Evolutionary conservation across 106 monocot genomes (phyloP).

Genomic region (Dendrobium nobile): DNA sequence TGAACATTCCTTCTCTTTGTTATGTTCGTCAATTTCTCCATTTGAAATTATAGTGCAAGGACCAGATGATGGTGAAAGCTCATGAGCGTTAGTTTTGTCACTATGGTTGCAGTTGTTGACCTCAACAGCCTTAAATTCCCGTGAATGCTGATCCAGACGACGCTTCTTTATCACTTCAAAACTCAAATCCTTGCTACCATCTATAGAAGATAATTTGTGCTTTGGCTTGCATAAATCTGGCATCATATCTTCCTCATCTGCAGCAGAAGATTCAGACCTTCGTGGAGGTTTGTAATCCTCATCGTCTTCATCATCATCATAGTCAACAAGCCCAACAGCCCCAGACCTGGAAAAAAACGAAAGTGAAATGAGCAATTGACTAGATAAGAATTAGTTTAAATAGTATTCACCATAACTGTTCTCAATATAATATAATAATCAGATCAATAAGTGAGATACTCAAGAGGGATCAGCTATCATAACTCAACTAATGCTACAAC

Average conservation of each 20-base stretch:
- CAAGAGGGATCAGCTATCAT: no score
- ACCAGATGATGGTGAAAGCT: background rate
- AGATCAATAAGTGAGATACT: no score
- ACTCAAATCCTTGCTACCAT: slow-evolving; percentile 8
- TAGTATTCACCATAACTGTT: background rate
- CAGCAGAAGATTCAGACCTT: slow-evolving; percentile 20
- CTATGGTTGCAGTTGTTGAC: background rate
- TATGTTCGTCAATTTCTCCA: background rate
- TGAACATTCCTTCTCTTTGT: slow-evolving; percentile 12
- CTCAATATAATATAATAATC: no score
- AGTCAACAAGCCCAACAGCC: slow-evolving; percentile 52
- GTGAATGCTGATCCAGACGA: slow-evolving; percentile 28
- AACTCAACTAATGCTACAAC: no score
- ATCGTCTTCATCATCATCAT: slow-evolving; percentile 70
- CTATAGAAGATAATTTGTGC: slow-evolving; percentile 20
- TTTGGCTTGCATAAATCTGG: slow-evolving; percentile 18
- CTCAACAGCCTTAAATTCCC: slow-evolving; percentile 21
- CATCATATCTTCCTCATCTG: slow-evolving; percentile 12
- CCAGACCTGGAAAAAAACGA: slow-evolving; percentile 20
- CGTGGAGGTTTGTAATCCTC: slow-evolving; percentile 54
- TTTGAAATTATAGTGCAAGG: background rate
- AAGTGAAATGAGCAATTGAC: background rate
- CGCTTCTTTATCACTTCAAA: slow-evolving; percentile 29
- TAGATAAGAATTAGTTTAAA: background rate
- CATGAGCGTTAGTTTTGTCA: background rate